phyloP scores from a whole-genome alignment of 1,139 yeast species.

The Saccharomyces pastorianus region DNA sequence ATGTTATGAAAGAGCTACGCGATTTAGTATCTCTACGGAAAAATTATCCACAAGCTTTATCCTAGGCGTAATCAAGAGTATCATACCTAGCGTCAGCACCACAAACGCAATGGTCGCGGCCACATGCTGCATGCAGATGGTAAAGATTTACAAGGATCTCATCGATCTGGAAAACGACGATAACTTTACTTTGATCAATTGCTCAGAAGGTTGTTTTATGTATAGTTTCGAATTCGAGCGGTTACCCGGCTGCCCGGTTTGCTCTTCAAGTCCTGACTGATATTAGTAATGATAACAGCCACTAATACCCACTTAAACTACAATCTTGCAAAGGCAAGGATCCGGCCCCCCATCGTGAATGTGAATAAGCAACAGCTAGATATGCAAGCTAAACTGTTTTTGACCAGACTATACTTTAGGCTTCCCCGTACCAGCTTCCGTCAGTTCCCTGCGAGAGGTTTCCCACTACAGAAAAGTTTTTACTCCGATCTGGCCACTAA shows the following conservation, averaged over 20 bases:
- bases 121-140: slow-evolving; percentile 79
- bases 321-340: too few species aligned
- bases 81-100: slow-evolving; percentile 90
- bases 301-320: too few species aligned
- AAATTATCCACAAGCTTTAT: slow-evolving; percentile 70
- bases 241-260: slow-evolving; percentile 61
- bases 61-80: slow-evolving; percentile 83
- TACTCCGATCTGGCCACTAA: slow-evolving; percentile 2
- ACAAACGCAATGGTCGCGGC: slow-evolving; percentile 93
- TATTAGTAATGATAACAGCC: not conserved
- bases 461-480: not conserved
- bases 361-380: not conserved
- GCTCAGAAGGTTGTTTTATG: slow-evolving; percentile 68
- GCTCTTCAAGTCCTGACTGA: slow-evolving; percentile 27
- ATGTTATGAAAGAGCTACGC: slow-evolving; percentile 52
- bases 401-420: not conserved
- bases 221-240: slow-evolving; percentile 60
- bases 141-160: slow-evolving; percentile 43
- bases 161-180: slow-evolving; percentile 41
- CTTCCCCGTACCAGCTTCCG: not conserved
- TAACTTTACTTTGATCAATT: slow-evolving; percentile 83
- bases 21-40: slow-evolving; percentile 46
- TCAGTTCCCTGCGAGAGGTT: not conserved
- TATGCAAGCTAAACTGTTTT: not conserved
- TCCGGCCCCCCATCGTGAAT: too few species aligned